Evolutionary conservation across 2,329 filamentous ascomycete species (phyloP).

Genomic region (Biscogniauxia mediterranea): DNA sequence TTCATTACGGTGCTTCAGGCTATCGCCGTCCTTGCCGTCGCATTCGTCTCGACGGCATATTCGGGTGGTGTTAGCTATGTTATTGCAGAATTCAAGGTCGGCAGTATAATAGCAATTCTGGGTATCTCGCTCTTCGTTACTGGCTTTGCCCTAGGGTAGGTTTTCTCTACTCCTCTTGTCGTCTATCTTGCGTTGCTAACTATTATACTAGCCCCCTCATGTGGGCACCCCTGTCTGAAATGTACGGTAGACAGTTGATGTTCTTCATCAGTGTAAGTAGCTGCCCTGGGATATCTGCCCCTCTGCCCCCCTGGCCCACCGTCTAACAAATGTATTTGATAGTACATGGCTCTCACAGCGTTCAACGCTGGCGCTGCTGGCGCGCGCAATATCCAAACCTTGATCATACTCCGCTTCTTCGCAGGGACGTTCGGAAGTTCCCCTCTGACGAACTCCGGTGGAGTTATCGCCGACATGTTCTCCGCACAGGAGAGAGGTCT

Average conservation of each 20-base stretch:
- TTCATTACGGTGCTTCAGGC: conserved; percentile 61
- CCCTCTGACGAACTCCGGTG: conserved; percentile 55
- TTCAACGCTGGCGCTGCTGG: conserved; percentile 59
- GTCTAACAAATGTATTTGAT: not conserved
- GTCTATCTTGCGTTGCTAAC: conserved; percentile 42
- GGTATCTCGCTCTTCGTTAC: conserved; percentile 57
- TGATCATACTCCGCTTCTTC: conserved; percentile 62
- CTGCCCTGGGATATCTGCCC: not conserved
- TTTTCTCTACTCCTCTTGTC: conserved; percentile 53
- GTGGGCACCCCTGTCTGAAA: conserved; percentile 64
- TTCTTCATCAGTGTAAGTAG: conserved; percentile 47
- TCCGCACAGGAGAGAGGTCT: conserved; percentile 47
- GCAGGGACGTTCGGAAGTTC: conserved; percentile 57
- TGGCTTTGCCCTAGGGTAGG: conserved; percentile 45
- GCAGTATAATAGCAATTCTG: conserved; percentile 46
- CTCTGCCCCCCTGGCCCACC: not conserved
- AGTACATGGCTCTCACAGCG: conserved; percentile 51
- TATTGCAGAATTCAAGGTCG: conserved; percentile 52
- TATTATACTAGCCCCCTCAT: conserved; percentile 45
- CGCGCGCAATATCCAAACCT: conserved; percentile 49
- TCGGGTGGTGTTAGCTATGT: conserved; percentile 56
- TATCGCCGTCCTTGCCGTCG: conserved; percentile 64
- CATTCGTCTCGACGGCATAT: conserved; percentile 69
- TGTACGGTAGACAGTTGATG: conserved; percentile 56
- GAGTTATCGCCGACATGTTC: conserved; percentile 61